Evolutionary conservation across 192 early-diverging fungal species (phyloP).

Genomic region (Podila minutissima): DNA sequence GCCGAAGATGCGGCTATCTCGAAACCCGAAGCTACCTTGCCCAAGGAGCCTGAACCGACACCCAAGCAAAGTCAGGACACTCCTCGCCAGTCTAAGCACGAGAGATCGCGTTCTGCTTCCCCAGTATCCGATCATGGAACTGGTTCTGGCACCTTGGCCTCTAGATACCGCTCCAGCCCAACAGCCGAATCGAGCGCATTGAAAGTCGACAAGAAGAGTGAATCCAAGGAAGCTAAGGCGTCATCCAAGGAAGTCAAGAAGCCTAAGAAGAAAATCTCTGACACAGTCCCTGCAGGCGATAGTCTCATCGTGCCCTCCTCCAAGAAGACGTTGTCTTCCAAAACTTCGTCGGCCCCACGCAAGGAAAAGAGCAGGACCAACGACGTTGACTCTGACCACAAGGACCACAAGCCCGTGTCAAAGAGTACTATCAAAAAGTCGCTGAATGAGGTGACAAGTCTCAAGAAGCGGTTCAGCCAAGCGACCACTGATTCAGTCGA

Average conservation of each 20-base stretch:
- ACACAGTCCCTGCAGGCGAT: background rate
- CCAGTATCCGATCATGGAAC: too few relatives aligned
- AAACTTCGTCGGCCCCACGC: background rate
- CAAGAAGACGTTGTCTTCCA: background rate
- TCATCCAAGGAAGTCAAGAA: background rate
- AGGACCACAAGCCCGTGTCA: background rate
- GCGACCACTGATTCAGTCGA: background rate
- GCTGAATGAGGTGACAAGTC: background rate
- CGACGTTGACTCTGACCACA: background rate
- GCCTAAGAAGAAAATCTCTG: background rate
- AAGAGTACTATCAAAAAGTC: background rate
- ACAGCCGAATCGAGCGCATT: background rate
- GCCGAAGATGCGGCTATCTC: background rate
- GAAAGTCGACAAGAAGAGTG: background rate
- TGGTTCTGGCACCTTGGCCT: too few relatives aligned
- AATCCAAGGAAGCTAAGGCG: background rate
- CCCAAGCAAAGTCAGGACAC: too few relatives aligned
- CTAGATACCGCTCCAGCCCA: too few relatives aligned
- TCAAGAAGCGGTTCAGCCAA: constrained; percentile 38
- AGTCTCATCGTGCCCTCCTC: background rate
- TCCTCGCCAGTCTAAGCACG: too few relatives aligned
- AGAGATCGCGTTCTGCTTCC: too few relatives aligned
- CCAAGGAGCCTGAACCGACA: too few relatives aligned
- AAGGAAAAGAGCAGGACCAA: background rate
- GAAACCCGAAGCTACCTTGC: background rate